Evolutionary conservation across 2,329 filamentous ascomycete genomes (phyloP).

Genomic region (Simplicillium aogashimaense): DNA sequence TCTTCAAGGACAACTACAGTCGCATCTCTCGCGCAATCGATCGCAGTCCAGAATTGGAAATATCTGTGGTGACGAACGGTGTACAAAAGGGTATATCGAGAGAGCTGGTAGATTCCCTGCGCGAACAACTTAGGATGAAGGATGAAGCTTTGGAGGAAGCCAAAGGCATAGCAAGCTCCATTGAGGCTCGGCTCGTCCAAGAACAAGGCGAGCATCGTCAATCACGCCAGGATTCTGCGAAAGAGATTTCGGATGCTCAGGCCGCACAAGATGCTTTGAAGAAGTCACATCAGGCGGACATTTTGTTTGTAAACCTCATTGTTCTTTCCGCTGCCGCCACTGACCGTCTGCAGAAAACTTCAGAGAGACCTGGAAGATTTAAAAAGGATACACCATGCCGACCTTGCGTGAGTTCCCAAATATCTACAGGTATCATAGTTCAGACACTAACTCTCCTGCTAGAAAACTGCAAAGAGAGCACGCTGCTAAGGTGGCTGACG

Average conservation of each 20-base stretch:
- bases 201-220: conserved; percentile 64
- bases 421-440: neutral
- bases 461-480: neutral
- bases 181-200: conserved; percentile 52
- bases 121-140: conserved; percentile 66
- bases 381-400: neutral
- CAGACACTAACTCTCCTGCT: neutral
- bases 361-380: neutral
- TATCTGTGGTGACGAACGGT: conserved; percentile 69
- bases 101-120: conserved; percentile 79
- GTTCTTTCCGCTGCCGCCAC: too few relatives aligned
- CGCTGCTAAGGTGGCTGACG: conserved; percentile 11
- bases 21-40: conserved; percentile 78
- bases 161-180: conserved; percentile 32
- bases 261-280: neutral
- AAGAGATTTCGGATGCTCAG: conserved; percentile 32
- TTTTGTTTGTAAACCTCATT: too few relatives aligned
- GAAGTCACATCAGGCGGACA: too few relatives aligned
- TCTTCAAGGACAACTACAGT: conserved; percentile 93
- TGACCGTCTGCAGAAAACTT: neutral
- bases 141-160: conserved; percentile 40
- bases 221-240: conserved; percentile 45
- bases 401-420: neutral
- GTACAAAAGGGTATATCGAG: conserved; percentile 87
- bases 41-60: conserved; percentile 79